Evolutionary conservation across 1,284 basidiomycete genomes (phyloP).

Genomic region (Microbotryum silenes-acaulis): DNA sequence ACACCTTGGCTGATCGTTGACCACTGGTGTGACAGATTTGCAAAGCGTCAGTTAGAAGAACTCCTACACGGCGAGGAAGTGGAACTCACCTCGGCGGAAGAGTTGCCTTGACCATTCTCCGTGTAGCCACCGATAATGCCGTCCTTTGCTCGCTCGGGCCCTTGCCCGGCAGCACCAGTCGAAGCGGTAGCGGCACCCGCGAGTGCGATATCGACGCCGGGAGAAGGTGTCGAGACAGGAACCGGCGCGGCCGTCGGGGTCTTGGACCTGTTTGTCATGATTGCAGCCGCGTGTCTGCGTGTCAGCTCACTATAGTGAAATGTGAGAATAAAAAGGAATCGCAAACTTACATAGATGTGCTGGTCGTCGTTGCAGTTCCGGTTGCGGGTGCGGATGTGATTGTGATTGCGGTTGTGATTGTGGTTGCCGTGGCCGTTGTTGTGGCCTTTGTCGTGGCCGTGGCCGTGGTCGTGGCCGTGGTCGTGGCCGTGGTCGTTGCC

Average conservation of each 20-base stretch:
- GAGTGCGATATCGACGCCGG: background rate
- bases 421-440: no score
- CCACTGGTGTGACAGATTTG: slow-evolving; percentile 10
- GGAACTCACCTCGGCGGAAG: background rate
- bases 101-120: no score
- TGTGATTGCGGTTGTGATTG: no score
- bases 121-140: background rate
- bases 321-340: background rate
- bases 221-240: background rate
- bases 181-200: background rate
- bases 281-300: no score
- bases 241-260: background rate
- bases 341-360: no score
- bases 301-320: background rate
- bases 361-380: no score
- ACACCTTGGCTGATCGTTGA: background rate
- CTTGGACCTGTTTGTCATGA: no score
- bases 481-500: no score
- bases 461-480: no score
- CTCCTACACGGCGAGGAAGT: background rate
- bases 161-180: no score
- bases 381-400: no score
- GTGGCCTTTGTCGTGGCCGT: no score
- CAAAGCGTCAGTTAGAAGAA: background rate
- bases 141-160: slow-evolving; percentile 2